Evolutionary conservation across 176 grass and related monocot genomes (phyloP).

Genomic region (Typha latifolia): DNA sequence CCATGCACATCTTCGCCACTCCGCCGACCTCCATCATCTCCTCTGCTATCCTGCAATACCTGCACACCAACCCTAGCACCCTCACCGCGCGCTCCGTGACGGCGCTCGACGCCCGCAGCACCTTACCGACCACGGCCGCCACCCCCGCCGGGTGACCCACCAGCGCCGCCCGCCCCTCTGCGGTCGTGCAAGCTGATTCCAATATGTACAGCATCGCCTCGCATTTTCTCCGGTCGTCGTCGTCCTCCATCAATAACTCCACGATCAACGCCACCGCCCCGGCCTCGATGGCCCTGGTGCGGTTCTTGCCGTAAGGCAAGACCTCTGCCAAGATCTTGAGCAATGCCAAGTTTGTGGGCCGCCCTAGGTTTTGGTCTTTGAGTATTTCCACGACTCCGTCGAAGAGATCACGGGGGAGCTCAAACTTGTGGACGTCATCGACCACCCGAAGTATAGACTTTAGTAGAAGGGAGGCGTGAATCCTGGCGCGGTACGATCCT

Average conservation of each 20-base stretch:
- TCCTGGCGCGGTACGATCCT: conserved; percentile 3
- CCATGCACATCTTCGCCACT: conserved; percentile 5
- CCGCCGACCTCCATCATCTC: conserved; percentile 23
- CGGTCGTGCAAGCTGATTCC: conserved; percentile 8
- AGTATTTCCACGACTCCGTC: conserved; percentile 17
- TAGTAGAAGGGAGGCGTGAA: conserved; percentile 3
- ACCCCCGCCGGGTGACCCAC: conserved; percentile 11
- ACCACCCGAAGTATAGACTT: conserved; percentile 6
- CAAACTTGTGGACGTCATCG: not conserved
- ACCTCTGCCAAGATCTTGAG: not conserved
- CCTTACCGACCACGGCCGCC: conserved; percentile 16
- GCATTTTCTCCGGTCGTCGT: conserved; percentile 8
- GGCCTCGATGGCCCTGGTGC: not conserved
- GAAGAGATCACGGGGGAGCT: not conserved
- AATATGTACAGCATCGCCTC: conserved; percentile 10
- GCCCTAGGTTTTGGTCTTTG: conserved; percentile 16
- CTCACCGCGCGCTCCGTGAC: conserved; percentile 15
- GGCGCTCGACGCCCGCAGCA: not conserved
- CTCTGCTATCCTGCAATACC: conserved; percentile 11
- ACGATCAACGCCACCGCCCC: conserved; percentile 4
- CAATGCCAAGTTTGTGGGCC: not conserved
- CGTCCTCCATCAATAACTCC: conserved; percentile 20
- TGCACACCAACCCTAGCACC: conserved; percentile 11
- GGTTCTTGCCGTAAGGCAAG: conserved; percentile 1
- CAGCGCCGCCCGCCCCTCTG: conserved; percentile 20